A percentile compares a stretch with the other conserved stretches of the same genome.
Evolutionary conservation across 306 rosid genomes (phyloP).

Genomic region (Pterocarpus macrocarpus): DNA sequence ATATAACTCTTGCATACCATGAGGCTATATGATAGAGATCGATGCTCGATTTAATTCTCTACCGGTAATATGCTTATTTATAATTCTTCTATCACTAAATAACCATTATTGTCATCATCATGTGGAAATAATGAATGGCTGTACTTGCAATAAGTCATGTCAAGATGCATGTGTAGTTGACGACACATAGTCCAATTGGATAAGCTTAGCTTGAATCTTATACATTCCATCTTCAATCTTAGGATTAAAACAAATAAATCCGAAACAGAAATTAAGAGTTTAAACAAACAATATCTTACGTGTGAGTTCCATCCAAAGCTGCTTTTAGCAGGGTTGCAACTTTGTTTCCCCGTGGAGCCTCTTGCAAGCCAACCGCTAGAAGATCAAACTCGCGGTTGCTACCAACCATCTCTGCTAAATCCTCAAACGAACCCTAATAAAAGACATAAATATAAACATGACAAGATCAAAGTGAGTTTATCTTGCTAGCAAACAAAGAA

Average conservation of each 20-base stretch:
- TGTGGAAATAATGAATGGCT: neutral
- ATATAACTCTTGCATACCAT: no score
- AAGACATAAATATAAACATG: neutral
- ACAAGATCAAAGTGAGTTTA: neutral
- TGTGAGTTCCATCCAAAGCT: conserved; percentile 59
- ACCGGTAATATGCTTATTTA: neutral
- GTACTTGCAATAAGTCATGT: neutral
- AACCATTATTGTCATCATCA: neutral
- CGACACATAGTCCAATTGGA: neutral
- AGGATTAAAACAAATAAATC: neutral
- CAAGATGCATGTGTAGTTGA: neutral
- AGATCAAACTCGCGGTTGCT: conserved; percentile 65
- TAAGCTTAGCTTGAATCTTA: neutral
- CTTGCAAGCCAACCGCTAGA: conserved; percentile 80
- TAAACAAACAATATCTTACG: conserved; percentile 47
- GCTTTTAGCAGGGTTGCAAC: conserved; percentile 51
- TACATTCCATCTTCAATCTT: neutral
- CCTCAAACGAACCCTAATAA: conserved; percentile 59
- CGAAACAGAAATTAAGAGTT: neutral
- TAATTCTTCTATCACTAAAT: neutral
- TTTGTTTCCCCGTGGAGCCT: conserved; percentile 66
- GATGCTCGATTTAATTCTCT: no score
- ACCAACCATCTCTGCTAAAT: conserved; percentile 66
- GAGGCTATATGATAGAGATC: no score
- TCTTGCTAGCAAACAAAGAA: neutral